Conservation (phyloP, 2,329 filamentous ascomycete species). For the Phoma sp. region DNA sequence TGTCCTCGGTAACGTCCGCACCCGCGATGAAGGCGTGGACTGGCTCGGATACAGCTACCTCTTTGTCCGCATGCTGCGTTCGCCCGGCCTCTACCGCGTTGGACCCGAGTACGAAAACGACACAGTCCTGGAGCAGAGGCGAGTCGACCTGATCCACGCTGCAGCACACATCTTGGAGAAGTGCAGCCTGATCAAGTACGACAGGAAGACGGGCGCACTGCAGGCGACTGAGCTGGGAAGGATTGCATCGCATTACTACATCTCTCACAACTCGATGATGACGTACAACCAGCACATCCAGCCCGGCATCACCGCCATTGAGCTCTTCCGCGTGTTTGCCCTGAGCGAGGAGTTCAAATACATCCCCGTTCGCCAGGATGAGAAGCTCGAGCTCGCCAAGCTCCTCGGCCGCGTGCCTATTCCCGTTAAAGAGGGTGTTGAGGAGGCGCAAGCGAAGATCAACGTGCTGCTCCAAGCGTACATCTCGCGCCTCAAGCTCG, state of each 20-base stretch:
- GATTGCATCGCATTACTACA: slow-evolving; percentile 98
- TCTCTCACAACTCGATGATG: slow-evolving; percentile 93
- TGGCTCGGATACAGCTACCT: slow-evolving; percentile 99
- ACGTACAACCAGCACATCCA: slow-evolving; percentile 97
- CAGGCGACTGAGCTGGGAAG: slow-evolving; percentile 93
- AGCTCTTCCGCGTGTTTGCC: slow-evolving; percentile 95
- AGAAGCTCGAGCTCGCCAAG: slow-evolving; percentile 95
- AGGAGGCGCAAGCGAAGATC: slow-evolving; percentile 96
- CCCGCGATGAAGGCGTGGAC: slow-evolving; percentile 94
- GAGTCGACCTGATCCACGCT: slow-evolving; percentile 96
- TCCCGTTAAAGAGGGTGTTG: slow-evolving; percentile 95
- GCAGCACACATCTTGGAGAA: slow-evolving; percentile 87
- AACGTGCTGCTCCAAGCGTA: slow-evolving; percentile 97
- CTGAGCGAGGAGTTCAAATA: slow-evolving; percentile 99
- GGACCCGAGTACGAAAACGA: slow-evolving; percentile 96
- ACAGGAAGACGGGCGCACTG: slow-evolving; percentile 87
- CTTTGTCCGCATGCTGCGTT: slow-evolving; percentile 96
- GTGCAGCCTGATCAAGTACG: slow-evolving; percentile 90
- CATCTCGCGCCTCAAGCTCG: slow-evolving; percentile 91
- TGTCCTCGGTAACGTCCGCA: slow-evolving; percentile 90
- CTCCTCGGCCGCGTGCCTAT: slow-evolving; percentile 88
- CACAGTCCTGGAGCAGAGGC: slow-evolving; percentile 88
- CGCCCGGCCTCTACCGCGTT: slow-evolving; percentile 92
- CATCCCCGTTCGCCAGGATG: slow-evolving; percentile 95
- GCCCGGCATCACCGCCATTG: slow-evolving; percentile 89